These are phyloP conservation scores for Microthlaspi erraticum DNA, from an alignment of 345 rosid genomes.

Conservation along the genomic window DNA sequence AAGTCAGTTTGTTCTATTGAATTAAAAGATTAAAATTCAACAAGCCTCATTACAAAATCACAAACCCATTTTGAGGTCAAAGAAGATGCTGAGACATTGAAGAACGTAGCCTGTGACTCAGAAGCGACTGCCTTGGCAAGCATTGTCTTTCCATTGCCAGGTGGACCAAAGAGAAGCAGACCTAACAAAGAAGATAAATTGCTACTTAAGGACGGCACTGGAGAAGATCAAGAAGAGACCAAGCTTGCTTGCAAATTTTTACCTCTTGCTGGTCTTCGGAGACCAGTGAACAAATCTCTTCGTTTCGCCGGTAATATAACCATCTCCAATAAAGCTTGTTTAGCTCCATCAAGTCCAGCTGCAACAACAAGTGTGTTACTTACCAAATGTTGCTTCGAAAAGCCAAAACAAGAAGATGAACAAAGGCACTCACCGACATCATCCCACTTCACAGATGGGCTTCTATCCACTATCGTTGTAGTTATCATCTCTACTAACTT, in stretches of 20 bases:
- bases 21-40: neutral
- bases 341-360: slow-evolving; percentile 99
- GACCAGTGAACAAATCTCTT: slow-evolving; percentile 94
- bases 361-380: slow-evolving; percentile 37
- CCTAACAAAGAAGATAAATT: slow-evolving; percentile 52
- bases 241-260: slow-evolving; percentile 26
- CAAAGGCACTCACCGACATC: slow-evolving; percentile 76
- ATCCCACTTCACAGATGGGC: slow-evolving; percentile 95
- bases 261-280: slow-evolving; percentile 96
- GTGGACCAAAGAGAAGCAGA: slow-evolving; percentile 96
- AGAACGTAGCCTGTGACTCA: slow-evolving; percentile 94
- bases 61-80: slow-evolving; percentile 95
- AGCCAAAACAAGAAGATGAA: neutral
- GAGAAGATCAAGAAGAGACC: slow-evolving; percentile 25
- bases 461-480: slow-evolving; percentile 89
- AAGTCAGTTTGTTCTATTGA: slow-evolving; percentile 2
- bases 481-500: slow-evolving; percentile 89
- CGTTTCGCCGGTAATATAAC: slow-evolving; percentile 93
- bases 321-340: slow-evolving; percentile 95
- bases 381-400: neutral
- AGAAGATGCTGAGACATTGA: slow-evolving; percentile 95
- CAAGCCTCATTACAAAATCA: slow-evolving; percentile 7
- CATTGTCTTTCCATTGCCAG: slow-evolving; percentile 99
- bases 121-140: slow-evolving; percentile 99
- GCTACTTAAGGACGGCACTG: neutral